These are phyloP conservation scores for Dichomitus squalens DNA, from an alignment of 1,284 basidiomycete genomes.

Conservation along the genomic window DNA sequence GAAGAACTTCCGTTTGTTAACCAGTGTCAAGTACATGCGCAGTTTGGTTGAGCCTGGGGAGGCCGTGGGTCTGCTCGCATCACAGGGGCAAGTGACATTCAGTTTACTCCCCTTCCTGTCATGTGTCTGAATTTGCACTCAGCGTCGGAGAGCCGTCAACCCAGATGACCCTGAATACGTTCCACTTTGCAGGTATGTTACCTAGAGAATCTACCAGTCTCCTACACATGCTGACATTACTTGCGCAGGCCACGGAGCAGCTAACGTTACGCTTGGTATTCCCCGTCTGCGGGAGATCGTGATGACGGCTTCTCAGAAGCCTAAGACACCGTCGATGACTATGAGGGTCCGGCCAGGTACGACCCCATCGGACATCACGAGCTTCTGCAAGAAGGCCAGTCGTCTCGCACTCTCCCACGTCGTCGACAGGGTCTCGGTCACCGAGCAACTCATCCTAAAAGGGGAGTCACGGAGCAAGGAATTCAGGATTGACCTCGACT, in stretches of 20 bases:
- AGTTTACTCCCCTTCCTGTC: conserved; percentile 2
- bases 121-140: conserved; percentile 11
- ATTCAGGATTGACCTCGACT: conserved; percentile 82
- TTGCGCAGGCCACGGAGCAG: conserved; percentile 88
- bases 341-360: conserved; percentile 70
- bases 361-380: conserved; percentile 60
- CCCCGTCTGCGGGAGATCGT: conserved; percentile 98
- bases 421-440: conserved; percentile 84
- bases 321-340: conserved; percentile 98
- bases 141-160: conserved; percentile 99
- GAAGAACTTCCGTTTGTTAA: conserved; percentile 76
- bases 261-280: conserved; percentile 99
- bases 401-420: conserved; percentile 89
- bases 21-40: conserved; percentile 91
- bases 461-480: conserved; percentile 75
- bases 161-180: conserved; percentile 99
- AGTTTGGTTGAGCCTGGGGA: conserved; percentile 97
- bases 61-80: conserved; percentile 96
- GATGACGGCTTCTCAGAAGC: conserved; percentile 97
- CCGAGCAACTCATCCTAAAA: conserved; percentile 75
- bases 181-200: conserved; percentile 93
- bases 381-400: conserved; percentile 91
- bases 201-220: conserved; percentile 14
- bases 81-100: conserved; percentile 79
- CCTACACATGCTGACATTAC: conserved; percentile 11